These are phyloP conservation scores for Melampsora americana DNA, from an alignment of 1,284 basidiomycete species.

Conservation along the genomic window DNA sequence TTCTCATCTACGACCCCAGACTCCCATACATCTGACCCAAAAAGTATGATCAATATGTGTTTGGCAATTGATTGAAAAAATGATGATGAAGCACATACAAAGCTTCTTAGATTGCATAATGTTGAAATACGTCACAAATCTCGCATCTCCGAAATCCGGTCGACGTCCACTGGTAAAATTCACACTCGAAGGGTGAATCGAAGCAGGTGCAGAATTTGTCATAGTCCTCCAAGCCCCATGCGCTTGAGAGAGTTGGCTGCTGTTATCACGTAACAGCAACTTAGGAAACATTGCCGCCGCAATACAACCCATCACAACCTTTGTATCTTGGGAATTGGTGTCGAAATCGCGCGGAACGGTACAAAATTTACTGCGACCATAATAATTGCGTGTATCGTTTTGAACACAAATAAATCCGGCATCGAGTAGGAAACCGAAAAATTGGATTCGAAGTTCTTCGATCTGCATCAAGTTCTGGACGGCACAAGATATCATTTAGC, in stretches of 20 bases:
- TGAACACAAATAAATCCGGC: constrained; percentile 24
- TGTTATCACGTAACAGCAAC: constrained; percentile 68
- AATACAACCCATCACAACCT: constrained; percentile 76
- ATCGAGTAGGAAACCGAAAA: constrained; percentile 41
- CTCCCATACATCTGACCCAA: constrained; percentile 74
- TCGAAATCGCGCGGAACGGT: constrained; percentile 70
- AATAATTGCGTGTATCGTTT: constrained; percentile 49
- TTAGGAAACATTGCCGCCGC: constrained; percentile 89
- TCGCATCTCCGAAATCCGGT: constrained; percentile 66
- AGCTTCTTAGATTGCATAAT: constrained; percentile 88
- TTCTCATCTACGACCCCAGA: constrained; percentile 83
- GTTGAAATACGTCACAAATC: constrained; percentile 80
- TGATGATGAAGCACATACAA: constrained; percentile 54
- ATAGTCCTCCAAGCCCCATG: constrained; percentile 70
- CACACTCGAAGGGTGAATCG: constrained; percentile 88
- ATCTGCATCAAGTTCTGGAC: constrained; percentile 85
- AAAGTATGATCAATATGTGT: neutral
- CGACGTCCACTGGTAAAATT: constrained; percentile 64
- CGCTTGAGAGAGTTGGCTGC: constrained; percentile 47
- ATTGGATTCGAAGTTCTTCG: constrained; percentile 72
- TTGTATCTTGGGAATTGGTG: constrained; percentile 63
- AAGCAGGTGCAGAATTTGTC: constrained; percentile 75
- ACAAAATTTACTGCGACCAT: constrained; percentile 67
- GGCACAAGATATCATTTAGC: neutral
- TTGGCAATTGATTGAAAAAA: neutral